These are phyloP conservation scores for Pythium rhizo-oryzae DNA, from an alignment of 352 stramenopile genomes.

Conservation along the genomic window DNA sequence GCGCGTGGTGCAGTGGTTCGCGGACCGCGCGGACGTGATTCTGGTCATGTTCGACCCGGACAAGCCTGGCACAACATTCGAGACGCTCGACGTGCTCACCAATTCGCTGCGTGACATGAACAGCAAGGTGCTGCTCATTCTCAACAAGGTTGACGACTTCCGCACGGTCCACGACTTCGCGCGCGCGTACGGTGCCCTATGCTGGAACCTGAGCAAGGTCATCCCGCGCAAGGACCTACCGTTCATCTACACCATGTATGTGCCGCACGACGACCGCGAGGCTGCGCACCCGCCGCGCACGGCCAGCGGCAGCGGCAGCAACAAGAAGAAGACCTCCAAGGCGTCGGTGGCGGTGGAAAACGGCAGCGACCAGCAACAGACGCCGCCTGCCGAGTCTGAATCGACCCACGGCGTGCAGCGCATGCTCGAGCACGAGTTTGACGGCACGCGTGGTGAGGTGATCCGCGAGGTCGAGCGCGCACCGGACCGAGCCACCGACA, in stretches of 20 bases:
- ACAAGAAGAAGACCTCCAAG: constrained; percentile 14
- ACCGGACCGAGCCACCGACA: constrained; percentile 83
- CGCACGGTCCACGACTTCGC: constrained; percentile 87
- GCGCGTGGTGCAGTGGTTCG: constrained; percentile 86
- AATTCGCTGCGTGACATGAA: constrained; percentile 72
- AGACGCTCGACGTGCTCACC: constrained; percentile 88
- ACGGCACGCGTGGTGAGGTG: constrained; percentile 82
- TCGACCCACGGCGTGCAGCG: constrained; percentile 43
- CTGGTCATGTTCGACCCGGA: constrained; percentile 91
- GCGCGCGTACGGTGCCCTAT: constrained; percentile 80
- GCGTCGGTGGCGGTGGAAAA: constrained; percentile 4
- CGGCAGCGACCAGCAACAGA: background rate
- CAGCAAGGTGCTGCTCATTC: constrained; percentile 82
- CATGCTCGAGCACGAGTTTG: constrained; percentile 87
- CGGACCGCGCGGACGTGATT: constrained; percentile 83
- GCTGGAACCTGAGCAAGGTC: constrained; percentile 90
- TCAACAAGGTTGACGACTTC: constrained; percentile 92
- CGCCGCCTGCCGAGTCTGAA: background rate
- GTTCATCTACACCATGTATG: constrained; percentile 92
- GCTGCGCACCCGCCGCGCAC: constrained; percentile 5
- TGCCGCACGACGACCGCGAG: constrained; percentile 63
- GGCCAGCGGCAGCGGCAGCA: background rate
- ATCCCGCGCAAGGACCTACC: constrained; percentile 86
- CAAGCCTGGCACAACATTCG: constrained; percentile 88
- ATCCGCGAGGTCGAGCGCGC: constrained; percentile 82